Evolutionary conservation across 768 basidiomycete genomes (phyloP), one percentile per base, ranked within the genome.

Genomic region (Kwoniella botswanensis): DNA sequence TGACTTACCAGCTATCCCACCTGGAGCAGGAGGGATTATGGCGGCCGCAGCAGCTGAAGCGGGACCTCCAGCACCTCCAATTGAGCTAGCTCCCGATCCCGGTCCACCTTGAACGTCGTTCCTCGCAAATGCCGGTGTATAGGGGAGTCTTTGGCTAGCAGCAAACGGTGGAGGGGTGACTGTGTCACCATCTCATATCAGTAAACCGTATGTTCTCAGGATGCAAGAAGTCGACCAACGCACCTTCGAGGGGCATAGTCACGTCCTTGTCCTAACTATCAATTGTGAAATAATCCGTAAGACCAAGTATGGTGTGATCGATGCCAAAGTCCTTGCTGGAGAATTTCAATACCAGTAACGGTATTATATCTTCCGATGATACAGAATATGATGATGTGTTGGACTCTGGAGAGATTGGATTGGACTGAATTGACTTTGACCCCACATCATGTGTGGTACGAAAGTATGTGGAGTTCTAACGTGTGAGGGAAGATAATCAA

Each of bases 201-300:
- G 57, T 9, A 3, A 22, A 21, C 11, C 24, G 21, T 6, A 35
- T 35, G 35, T 35, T 35, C 4, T 24, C 54, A 3, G 24, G 15
- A 22, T 55, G 21, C 11, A 55, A 55, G 21, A n/a, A 35, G 29
- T 53, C 6, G 60, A 59, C 0, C 18, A 9, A 58, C 76, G 72
- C 42, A 78, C 76, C 72, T 73, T 78, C 76, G 43, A 75, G 70
- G 55, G 76, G 76, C 76, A 78, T 77, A 17, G 5, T 64, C 67
- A 29, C 6, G 66, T n/a, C 17, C 29, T 44, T 21, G 58, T 29
- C 4, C 9, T 50, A 42, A n/a, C 15, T 21, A 21, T 29, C 10
- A 12, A 43, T 15, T 15, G 13, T 52, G 21, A 24, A 13, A 29
- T 10, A 52, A 22, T 29, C 24, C 11, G 13, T 17, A 50, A 63